Percentiles rank a stretch among this genome's conserved stretches.
Conservation (phyloP, 768 basidiomycete genomes). For the Fibroporia radiculosa region DNA sequence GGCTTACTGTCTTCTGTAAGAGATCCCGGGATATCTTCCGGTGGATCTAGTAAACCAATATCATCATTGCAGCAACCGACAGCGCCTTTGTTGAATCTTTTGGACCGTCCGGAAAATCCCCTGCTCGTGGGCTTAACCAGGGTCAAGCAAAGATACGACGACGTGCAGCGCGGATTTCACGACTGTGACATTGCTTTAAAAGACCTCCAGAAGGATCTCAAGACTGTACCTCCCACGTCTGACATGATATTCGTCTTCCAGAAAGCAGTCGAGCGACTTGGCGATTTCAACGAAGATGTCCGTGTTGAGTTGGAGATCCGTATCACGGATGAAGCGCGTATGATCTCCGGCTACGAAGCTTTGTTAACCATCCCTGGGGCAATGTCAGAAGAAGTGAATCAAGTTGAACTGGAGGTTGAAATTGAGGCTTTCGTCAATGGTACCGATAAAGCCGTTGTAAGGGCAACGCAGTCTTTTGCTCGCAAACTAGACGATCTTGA, state of each 20-base stretch:
- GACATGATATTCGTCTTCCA: conserved; percentile 29
- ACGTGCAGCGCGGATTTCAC: conserved; percentile 53
- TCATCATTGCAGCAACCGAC: too few relatives aligned
- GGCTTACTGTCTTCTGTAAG: too few relatives aligned
- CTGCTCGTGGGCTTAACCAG: conserved; percentile 26
- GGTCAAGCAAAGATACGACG: conserved; percentile 49
- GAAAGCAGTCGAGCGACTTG: conserved; percentile 51
- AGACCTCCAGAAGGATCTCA: conserved; percentile 37
- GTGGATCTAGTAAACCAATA: too few relatives aligned
- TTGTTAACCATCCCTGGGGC: conserved; percentile 56
- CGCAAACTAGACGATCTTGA: conserved; percentile 65
- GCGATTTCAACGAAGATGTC: conserved; percentile 71
- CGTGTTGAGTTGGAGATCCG: conserved; percentile 81
- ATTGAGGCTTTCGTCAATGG: conserved; percentile 53
- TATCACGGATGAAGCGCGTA: conserved; percentile 61
- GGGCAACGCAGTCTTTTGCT: conserved; percentile 39
- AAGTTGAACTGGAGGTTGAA: conserved; percentile 37
- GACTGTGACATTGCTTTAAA: conserved; percentile 65
- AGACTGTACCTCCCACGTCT: conserved; percentile 14
- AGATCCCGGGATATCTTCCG: too few relatives aligned
- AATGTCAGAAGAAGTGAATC: conserved; percentile 17
- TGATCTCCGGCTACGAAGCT: conserved; percentile 59
- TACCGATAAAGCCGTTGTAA: conserved; percentile 37
- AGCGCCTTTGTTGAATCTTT: neutral
- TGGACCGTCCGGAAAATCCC: neutral